These are phyloP conservation scores for Verticillium tricorpus DNA, from an alignment of 2,329 filamentous ascomycete genomes.

Conservation along the genomic window DNA sequence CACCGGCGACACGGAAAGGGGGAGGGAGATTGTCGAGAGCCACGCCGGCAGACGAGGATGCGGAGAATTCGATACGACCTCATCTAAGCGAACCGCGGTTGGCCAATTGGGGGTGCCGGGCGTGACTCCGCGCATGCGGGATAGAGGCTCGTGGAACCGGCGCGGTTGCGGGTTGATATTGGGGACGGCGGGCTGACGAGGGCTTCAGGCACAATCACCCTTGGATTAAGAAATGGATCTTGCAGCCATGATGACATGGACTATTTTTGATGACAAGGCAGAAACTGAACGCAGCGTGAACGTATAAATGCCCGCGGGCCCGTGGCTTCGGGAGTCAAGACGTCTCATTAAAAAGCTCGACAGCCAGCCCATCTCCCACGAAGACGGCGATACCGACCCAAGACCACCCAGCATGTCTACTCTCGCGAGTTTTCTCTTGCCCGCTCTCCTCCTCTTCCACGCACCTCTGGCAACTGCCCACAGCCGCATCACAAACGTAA, in stretches of 20 bases:
- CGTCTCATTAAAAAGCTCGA: neutral
- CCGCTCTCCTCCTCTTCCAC: neutral
- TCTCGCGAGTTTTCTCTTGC: neutral
- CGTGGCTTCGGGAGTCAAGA: too few relatives aligned
- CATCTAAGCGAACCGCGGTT: neutral
- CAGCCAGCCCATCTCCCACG: neutral
- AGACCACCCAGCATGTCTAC: neutral
- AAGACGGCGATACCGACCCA: neutral
- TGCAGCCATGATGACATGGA: too few relatives aligned
- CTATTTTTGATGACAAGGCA: too few relatives aligned
- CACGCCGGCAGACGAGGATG: neutral
- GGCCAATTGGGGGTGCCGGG: neutral
- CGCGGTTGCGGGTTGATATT: neutral
- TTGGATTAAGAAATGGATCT: too few relatives aligned
- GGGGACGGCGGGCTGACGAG: neutral
- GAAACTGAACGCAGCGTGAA: too few relatives aligned
- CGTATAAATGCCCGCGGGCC: too few relatives aligned
- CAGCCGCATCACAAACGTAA: conserved; percentile 26
- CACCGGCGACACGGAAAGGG: neutral
- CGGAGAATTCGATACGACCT: neutral
- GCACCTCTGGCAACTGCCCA: conserved; percentile 12
- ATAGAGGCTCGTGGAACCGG: neutral
- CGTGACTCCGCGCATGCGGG: neutral
- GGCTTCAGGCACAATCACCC: too few relatives aligned
- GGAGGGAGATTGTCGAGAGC: neutral